A percentile compares a stretch with the other conserved stretches of the same genome.
Conservation (phyloP, 163 green algal genomes). For the Trebouxia gelatinosa region DNA sequence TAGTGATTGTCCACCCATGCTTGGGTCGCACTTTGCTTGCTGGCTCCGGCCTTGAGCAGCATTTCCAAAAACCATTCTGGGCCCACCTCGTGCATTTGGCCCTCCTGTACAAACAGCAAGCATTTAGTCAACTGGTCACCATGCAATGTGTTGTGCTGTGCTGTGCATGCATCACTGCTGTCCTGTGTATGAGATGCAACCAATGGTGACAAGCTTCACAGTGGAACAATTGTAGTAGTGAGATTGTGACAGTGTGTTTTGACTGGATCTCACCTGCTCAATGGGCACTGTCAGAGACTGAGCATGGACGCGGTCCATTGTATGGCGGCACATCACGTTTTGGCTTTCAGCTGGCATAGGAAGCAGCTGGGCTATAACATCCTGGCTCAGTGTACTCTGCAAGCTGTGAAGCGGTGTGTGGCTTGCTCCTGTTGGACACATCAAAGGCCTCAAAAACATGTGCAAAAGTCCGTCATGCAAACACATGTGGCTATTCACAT, state of each 20-base stretch:
- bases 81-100: neutral
- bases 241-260: neutral
- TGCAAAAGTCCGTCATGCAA: no score
- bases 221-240: neutral
- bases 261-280: neutral
- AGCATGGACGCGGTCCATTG: neutral
- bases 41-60: slow-evolving; percentile 30
- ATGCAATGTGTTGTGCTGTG: neutral
- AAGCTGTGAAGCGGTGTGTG: slow-evolving; percentile 14
- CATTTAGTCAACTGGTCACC: neutral
- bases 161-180: neutral
- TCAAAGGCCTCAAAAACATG: no score
- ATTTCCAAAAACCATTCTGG: neutral
- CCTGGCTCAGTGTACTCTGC: slow-evolving; percentile 5
- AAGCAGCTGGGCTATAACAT: neutral
- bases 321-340: neutral
- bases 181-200: neutral
- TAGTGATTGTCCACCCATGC: slow-evolving; percentile 46
- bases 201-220: neutral
- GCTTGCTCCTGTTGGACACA: no score
- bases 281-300: neutral
- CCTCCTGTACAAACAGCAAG: neutral
- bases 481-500: no score
- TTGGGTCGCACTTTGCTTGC: neutral
- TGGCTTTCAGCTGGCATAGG: neutral